phyloP scores from a whole-genome alignment of 73 alveolate species.

The Diophrys appendiculata region DNA sequence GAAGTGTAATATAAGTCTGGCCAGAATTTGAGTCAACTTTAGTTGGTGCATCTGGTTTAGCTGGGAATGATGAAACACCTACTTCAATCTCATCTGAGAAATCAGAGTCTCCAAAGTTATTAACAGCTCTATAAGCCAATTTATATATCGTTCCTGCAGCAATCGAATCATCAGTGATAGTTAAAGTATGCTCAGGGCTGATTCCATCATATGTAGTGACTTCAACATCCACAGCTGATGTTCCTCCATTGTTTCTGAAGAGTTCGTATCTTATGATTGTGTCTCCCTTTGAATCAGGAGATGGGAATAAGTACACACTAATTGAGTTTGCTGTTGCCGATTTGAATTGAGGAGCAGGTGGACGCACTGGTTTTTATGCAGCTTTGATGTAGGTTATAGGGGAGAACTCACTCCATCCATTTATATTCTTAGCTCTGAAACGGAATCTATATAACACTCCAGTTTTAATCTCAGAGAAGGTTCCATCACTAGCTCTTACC shows the following conservation, averaged over 20 bases:
- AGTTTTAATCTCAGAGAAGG: too few species aligned
- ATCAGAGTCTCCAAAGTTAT: slow-evolving; percentile 49
- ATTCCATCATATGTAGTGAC: slow-evolving; percentile 32
- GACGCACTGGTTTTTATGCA: slow-evolving; percentile 46
- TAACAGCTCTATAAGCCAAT: slow-evolving; percentile 40
- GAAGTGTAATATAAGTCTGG: slow-evolving; percentile 33
- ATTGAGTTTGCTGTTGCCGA: slow-evolving; percentile 50
- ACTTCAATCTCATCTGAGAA: slow-evolving; percentile 59
- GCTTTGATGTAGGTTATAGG: slow-evolving; percentile 62
- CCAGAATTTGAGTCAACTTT: slow-evolving; percentile 23
- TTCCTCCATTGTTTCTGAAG: slow-evolving; percentile 59
- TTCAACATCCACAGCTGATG: slow-evolving; percentile 15
- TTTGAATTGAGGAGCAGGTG: slow-evolving; percentile 62
- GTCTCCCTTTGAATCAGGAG: slow-evolving; percentile 41
- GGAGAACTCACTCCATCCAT: slow-evolving; percentile 66
- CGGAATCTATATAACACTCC: slow-evolving; percentile 64
- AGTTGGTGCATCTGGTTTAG: slow-evolving; percentile 36
- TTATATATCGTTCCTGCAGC: slow-evolving; percentile 56
- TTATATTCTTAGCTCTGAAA: slow-evolving; percentile 60
- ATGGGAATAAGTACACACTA: slow-evolving; percentile 24
- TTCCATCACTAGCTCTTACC: slow-evolving; percentile 11
- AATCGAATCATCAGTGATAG: slow-evolving; percentile 15
- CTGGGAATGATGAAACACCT: slow-evolving; percentile 60
- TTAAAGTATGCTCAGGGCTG: slow-evolving; percentile 3
- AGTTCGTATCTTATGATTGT: slow-evolving; percentile 42